Conservation (phyloP, 2,329 filamentous ascomycete genomes). For the Alternaria tenuissima region DNA sequence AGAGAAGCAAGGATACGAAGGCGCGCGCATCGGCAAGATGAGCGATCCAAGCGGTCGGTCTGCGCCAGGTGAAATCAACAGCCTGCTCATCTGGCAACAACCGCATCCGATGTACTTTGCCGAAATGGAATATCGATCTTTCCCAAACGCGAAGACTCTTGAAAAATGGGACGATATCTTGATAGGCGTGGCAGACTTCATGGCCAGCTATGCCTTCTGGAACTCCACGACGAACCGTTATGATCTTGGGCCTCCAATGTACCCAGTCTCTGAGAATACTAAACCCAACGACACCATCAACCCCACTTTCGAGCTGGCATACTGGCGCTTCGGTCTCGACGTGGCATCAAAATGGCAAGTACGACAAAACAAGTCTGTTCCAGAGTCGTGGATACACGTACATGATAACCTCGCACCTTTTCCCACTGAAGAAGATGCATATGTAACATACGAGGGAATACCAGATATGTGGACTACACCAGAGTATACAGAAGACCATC, state of each 20-base stretch:
- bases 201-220: slow-evolving; percentile 65
- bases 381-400: slow-evolving; percentile 59
- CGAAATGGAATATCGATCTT: slow-evolving; percentile 62
- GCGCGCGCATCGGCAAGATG: slow-evolving; percentile 65
- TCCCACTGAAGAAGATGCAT: slow-evolving; percentile 60
- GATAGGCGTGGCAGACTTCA: slow-evolving; percentile 64
- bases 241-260: slow-evolving; percentile 62
- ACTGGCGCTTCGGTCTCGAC: slow-evolving; percentile 68
- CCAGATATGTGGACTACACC: slow-evolving; percentile 44
- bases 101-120: slow-evolving; percentile 69
- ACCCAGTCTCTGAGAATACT: slow-evolving; percentile 66
- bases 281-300: slow-evolving; percentile 65
- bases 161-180: slow-evolving; percentile 63
- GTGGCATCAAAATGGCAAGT: slow-evolving; percentile 63
- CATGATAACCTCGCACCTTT: slow-evolving; percentile 63
- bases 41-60: slow-evolving; percentile 64
- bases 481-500: slow-evolving; percentile 42
- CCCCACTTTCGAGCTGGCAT: slow-evolving; percentile 67
- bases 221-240: slow-evolving; percentile 62
- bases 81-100: slow-evolving; percentile 69
- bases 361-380: slow-evolving; percentile 56
- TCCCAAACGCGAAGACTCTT: slow-evolving; percentile 56
- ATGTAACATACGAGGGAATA: slow-evolving; percentile 64
- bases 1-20: slow-evolving; percentile 49
- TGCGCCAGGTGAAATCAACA: slow-evolving; percentile 68